Evolutionary conservation across 176 grass and related monocot genomes (phyloP).

Genomic region (Oryza brachyantha): DNA sequence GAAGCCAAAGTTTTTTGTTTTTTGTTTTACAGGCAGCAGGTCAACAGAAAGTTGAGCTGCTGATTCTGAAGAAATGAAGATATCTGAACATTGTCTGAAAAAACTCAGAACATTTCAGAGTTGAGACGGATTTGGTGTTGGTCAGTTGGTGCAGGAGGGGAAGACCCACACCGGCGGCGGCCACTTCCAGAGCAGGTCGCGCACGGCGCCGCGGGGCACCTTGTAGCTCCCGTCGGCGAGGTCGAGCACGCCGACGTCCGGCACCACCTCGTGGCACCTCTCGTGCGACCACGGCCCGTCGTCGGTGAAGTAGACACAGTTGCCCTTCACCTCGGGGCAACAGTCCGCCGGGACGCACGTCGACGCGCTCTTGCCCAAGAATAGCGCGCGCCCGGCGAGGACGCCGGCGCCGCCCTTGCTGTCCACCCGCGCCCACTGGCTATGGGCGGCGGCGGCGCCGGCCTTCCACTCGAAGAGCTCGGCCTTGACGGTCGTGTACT

Average conservation of each 20-base stretch:
- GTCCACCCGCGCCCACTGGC: conserved; percentile 6
- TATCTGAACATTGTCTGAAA: neutral
- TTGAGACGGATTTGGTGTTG: neutral
- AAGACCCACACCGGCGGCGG: conserved; percentile 55
- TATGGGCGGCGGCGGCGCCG: neutral
- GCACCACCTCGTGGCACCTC: conserved; percentile 53
- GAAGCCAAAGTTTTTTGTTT: neutral
- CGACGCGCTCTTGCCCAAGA: conserved; percentile 57
- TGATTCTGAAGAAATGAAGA: neutral
- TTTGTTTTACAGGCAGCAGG: neutral
- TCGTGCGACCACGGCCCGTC: conserved; percentile 51
- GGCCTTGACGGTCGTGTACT: conserved; percentile 43
- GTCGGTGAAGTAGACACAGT: conserved; percentile 62
- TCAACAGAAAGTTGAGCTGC: neutral
- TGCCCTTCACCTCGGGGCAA: conserved; percentile 7
- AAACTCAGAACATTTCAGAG: neutral
- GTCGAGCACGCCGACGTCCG: conserved; percentile 57
- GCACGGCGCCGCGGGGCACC: conserved; percentile 13
- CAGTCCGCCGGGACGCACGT: conserved; percentile 20
- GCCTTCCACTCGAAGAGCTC: conserved; percentile 49
- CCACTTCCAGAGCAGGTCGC: conserved; percentile 51
- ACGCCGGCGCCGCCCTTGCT: neutral
- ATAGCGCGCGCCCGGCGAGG: conserved; percentile 32
- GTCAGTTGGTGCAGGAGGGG: conserved; percentile 21
- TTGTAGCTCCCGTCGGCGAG: conserved; percentile 41